A percentile compares a stretch with the other conserved stretches of the same genome.
phyloP scores from a whole-genome alignment of 352 stramenopile genomes.

The Globisporangium abappressorium region DNA sequence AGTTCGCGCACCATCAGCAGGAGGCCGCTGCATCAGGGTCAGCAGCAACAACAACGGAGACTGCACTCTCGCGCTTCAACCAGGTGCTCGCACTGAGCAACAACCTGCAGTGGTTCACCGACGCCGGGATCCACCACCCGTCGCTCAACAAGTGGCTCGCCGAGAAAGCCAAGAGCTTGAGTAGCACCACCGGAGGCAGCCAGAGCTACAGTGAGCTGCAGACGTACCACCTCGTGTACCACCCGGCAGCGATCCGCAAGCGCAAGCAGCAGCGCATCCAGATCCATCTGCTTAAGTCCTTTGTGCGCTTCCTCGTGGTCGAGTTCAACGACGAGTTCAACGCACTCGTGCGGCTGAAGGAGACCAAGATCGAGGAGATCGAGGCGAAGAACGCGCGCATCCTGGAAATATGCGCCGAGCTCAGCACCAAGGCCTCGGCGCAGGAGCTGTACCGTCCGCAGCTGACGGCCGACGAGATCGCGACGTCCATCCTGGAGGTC shows the following conservation, averaged over 20 bases:
- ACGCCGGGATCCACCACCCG: conserved; percentile 44
- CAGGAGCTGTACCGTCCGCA: conserved; percentile 47
- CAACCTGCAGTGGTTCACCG: conserved; percentile 60
- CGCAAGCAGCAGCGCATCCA: conserved; percentile 82
- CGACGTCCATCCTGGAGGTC: conserved; percentile 66
- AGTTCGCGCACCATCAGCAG: conserved; percentile 61
- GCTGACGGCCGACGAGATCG: conserved; percentile 58
- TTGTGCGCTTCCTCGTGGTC: conserved; percentile 61
- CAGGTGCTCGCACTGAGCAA: conserved; percentile 34
- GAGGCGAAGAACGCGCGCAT: conserved; percentile 88
- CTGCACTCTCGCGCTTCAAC: conserved; percentile 38
- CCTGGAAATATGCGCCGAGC: conserved; percentile 77
- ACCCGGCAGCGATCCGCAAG: conserved; percentile 78
- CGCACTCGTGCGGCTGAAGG: conserved; percentile 67
- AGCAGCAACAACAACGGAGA: conserved; percentile 6
- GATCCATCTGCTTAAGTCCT: conserved; percentile 75
- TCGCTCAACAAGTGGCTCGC: conserved; percentile 30
- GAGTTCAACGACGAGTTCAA: conserved; percentile 89
- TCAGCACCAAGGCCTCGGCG: conserved; percentile 21
- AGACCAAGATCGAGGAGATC: conserved; percentile 83
- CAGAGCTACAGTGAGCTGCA: conserved; percentile 35
- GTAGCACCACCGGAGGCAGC: not conserved
- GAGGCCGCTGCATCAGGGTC: conserved; percentile 25
- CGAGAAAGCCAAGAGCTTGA: conserved; percentile 26
- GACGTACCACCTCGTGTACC: conserved; percentile 82